phyloP scores from a whole-genome alignment of 2,329 filamentous ascomycete species.

The Hymenoscyphus repandus region DNA sequence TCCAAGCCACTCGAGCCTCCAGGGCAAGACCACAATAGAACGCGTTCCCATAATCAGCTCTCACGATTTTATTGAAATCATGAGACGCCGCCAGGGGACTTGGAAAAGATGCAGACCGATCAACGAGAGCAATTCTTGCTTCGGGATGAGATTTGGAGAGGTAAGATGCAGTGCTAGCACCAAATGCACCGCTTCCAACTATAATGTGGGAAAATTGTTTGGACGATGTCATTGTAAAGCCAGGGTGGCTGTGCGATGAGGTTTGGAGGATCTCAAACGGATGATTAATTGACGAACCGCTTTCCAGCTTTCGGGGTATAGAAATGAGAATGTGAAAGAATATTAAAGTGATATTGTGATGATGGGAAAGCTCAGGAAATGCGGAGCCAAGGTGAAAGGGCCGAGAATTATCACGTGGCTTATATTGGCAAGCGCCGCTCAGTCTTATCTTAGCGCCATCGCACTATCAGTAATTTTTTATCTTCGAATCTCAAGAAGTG shows the following conservation, averaged over 20 bases:
- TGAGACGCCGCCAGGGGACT: conserved; percentile 46
- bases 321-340: no score
- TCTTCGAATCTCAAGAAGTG: conserved; percentile 2
- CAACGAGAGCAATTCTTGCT: conserved; percentile 39
- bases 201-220: conserved; percentile 34
- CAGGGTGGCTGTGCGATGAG: no score
- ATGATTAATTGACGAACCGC: no score
- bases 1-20: conserved; percentile 45
- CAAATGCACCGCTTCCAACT: conserved; percentile 48
- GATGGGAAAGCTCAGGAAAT: no score
- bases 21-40: conserved; percentile 48
- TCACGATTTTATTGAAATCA: conserved; percentile 56
- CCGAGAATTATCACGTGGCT: neutral
- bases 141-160: conserved; percentile 36
- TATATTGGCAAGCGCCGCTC: neutral
- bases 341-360: no score
- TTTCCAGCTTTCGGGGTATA: no score
- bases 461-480: conserved; percentile 11
- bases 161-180: conserved; percentile 45
- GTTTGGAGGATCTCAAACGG: no score
- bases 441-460: conserved; percentile 8
- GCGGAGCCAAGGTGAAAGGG: no score
- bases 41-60: conserved; percentile 50
- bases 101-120: conserved; percentile 35
- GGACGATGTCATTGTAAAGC: neutral